Evolutionary conservation across 371 early-diverging fungal species (phyloP).

Genomic region (Syncephalastrum monosporum): DNA sequence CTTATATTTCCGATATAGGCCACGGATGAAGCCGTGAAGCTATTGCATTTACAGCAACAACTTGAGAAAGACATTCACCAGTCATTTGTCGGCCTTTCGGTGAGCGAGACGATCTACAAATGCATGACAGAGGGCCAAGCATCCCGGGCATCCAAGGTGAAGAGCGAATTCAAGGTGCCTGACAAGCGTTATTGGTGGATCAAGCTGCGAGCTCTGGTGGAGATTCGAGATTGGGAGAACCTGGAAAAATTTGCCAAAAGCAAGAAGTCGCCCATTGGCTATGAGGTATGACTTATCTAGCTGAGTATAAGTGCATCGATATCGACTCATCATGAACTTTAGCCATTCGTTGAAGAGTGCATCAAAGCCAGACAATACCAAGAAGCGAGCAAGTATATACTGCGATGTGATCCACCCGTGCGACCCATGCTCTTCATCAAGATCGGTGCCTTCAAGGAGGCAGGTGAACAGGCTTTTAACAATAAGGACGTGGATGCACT

Average conservation of each 20-base stretch:
- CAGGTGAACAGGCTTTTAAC: slow-evolving; percentile 71
- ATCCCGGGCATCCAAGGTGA: slow-evolving; percentile 72
- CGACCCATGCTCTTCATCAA: slow-evolving; percentile 72
- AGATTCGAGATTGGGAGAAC: slow-evolving; percentile 83
- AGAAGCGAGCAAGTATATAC: slow-evolving; percentile 80
- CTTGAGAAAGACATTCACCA: slow-evolving; percentile 74
- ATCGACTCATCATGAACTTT: background rate
- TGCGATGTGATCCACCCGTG: slow-evolving; percentile 67
- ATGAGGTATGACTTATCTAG: slow-evolving; percentile 41
- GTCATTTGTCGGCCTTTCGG: slow-evolving; percentile 68
- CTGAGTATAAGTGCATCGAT: no score
- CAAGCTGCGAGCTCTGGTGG: slow-evolving; percentile 81
- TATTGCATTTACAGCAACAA: slow-evolving; percentile 71
- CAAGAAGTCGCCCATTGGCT: slow-evolving; percentile 84
- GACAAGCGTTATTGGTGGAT: slow-evolving; percentile 88
- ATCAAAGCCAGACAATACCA: slow-evolving; percentile 73
- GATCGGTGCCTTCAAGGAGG: slow-evolving; percentile 77
- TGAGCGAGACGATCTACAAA: slow-evolving; percentile 86
- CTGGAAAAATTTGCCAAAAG: slow-evolving; percentile 80
- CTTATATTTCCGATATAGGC: slow-evolving; percentile 42
- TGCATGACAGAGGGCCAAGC: slow-evolving; percentile 74
- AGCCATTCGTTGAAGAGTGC: slow-evolving; percentile 85
- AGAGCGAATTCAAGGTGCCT: slow-evolving; percentile 84
- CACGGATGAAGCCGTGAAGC: slow-evolving; percentile 72
- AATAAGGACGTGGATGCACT: slow-evolving; percentile 68